Base-by-base conservation (phyloP, 805 yeast species). In the Ogataea trehaloabstinens region DNA sequence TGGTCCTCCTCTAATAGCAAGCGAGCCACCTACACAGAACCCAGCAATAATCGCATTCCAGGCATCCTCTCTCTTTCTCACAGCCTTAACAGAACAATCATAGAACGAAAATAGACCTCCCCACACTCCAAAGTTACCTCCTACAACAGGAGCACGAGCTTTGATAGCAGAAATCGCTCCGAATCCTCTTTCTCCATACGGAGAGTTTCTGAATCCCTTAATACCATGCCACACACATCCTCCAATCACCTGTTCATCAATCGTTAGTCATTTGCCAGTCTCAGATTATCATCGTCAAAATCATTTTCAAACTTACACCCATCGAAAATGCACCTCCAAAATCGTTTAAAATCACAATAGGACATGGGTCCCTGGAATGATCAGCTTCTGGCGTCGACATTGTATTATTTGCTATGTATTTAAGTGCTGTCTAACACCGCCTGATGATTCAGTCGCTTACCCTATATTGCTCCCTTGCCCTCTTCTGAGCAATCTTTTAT, bases 71-170 rank as follows among this genome's bases (percentile, higher is more conserved):
- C 97, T 87, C 67, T 88, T 85, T 73, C 99, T 85, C 30, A 93
- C 78, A 2, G 91, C 96, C 66, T 91, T 93, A 33, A 93, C 95
- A 12, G 90, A 77, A 73, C 99, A 93, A 67, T 93, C 99, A 60
- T 82, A 93, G 11, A 95, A 84, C 24, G 97, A 88, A 62, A 93
- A 93, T 55, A 93, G 71, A 45, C 99, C 99, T 74, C 99, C 99
- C 99, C 99, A 93, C 28, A 87, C 95, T 70, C 99, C 99, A 58
- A 93, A 91, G 67, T 93, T 93, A 60, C 99, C 99, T 51, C 99
- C 99, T 39, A 91, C 89, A 35, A 91, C 96, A 28, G 99, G 99
- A 2, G 97, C 98, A 65, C 99, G 78, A 37, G 96, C 87, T 61
- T 88, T 88, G 53, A 93, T 84, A 28, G 98, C 97, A 29, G 86